Conservation (phyloP, 139 green algal genomes). For the Yamagishiella unicocca region DNA sequence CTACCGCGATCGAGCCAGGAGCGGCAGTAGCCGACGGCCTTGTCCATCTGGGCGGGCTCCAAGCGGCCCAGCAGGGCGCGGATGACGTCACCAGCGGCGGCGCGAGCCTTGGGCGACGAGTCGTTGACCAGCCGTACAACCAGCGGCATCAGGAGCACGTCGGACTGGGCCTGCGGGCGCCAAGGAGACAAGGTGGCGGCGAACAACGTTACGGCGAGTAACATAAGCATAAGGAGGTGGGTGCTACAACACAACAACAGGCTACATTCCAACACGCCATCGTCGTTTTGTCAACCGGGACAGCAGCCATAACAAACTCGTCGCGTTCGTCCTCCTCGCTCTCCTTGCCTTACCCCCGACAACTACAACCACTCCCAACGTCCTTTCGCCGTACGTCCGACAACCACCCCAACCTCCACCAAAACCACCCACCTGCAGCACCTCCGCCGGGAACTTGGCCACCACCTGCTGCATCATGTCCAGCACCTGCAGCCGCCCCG, state of each 20-base stretch:
- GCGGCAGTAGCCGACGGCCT: slow-evolving; percentile 63
- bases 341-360: too few species aligned
- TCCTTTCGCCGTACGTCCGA: too few species aligned
- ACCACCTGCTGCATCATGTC: slow-evolving; percentile 84
- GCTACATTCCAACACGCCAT: too few species aligned
- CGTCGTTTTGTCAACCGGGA: too few species aligned
- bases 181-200: too few species aligned
- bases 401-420: background rate
- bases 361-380: too few species aligned
- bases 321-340: too few species aligned
- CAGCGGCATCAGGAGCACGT: slow-evolving; percentile 87
- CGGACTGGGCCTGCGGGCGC: slow-evolving; percentile 51
- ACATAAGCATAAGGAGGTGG: too few species aligned
- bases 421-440: slow-evolving; percentile 63
- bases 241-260: too few species aligned
- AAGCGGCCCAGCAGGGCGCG: slow-evolving; percentile 71
- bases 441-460: slow-evolving; percentile 84
- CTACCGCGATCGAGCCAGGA: slow-evolving; percentile 5
- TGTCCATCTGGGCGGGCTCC: slow-evolving; percentile 54
- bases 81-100: slow-evolving; percentile 65
- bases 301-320: too few species aligned
- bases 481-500: slow-evolving; percentile 74
- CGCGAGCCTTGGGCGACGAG: slow-evolving; percentile 58
- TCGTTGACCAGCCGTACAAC: slow-evolving; percentile 88
- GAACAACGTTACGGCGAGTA: too few species aligned